Evolutionary conservation across 2,329 filamentous ascomycete species (phyloP), one percentile per base, ranked within the genome.

Genomic region (Lizonia empirigonia): DNA sequence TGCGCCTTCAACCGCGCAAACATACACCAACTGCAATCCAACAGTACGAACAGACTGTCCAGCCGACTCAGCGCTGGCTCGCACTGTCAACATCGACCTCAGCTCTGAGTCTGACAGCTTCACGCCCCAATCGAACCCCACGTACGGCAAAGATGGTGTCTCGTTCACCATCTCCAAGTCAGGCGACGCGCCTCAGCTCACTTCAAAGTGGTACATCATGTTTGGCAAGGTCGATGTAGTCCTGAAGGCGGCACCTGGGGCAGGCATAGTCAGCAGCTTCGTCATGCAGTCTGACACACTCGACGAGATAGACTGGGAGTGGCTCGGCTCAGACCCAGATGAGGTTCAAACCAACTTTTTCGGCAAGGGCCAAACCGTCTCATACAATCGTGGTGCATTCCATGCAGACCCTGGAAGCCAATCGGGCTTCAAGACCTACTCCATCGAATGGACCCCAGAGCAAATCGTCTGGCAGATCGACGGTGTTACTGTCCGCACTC

Each of bases 321-420:
- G 92, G 90, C 83, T 99, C 19, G 94, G 94, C 50, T 85, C 87
- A 47, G 83, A 90, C 68, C 76, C 82, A 58, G 78, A 79, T 50
- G 81, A 96, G 73, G 89, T 96, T n/a, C 94, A 99, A 76, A 89
- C 86, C 63, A 99, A 99, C 76, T 99, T 96, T 77, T 99, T 99
- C 64, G 91, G 91, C 72, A 96, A 97, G 75, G 94, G 93, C 44
- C 82, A 89, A 62, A 92, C 90, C 0, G 87, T 83, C 23, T 83
- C 83, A n/a, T 96, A 93, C 78, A 91, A 95, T 76, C 88, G 94
- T 48, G 92, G 90, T 56, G 86, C 89, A 51, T 92, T 90, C 72
- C 90, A 95, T 73, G 76, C 84, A 4, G 78, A 86, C 67, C 59
- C 78, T 56, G 76, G 82, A 64, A 94, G 88, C 57, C 91, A 96